Evolutionary conservation across 495 filamentous ascomycete species (phyloP), one percentile per base, ranked within the genome.

Genomic region (Endocarpon pusillum): DNA sequence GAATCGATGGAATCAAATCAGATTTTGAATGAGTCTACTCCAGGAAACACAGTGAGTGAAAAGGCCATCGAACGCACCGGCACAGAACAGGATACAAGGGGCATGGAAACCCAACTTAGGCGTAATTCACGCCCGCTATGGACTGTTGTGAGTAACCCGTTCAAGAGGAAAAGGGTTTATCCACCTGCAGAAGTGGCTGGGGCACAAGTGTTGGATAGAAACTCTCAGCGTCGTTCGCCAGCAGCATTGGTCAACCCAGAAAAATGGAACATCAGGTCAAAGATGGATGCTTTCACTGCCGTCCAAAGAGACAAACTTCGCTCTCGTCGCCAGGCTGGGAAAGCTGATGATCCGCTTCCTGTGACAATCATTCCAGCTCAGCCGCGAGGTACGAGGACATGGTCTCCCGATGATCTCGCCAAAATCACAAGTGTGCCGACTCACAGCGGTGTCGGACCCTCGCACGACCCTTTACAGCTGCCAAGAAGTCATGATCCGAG

Each of bases 291-390:
- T 35, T 60, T 63, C 35, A 40, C 44, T 19, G 42, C 51, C 35
- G 45, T 42, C 37, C 49, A 44, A 31, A 54, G 36, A 36, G 35
- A 37, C 23, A 45, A 24, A 28, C 41, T 37, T 8, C 52, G 41
- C 11, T 39, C 49, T 23, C 45, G 45, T 26, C 33, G 51, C 38
- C 48, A 53, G 21, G 42, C 39, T 26, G 42, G 21, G 19, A 19
- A 19, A 21, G 27, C 42, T 3, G 42, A 53, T 22, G 48, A 56
- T 1, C 51, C 48, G 4, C 43, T 78, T 5, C 73, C 74, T 1
- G 62, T 81, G 16, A 79, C 72, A 5, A 59, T 79, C 18, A 78
- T 83, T 30, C 78, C 77, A 1, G 74, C 78, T 2, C 71, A 73
- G 28, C 66, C 67, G 3, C 59, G 73, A 9, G 53, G 53, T 17